phyloP scores from a whole-genome alignment of 768 basidiomycete species.

The Termitomyces sp. region DNA sequence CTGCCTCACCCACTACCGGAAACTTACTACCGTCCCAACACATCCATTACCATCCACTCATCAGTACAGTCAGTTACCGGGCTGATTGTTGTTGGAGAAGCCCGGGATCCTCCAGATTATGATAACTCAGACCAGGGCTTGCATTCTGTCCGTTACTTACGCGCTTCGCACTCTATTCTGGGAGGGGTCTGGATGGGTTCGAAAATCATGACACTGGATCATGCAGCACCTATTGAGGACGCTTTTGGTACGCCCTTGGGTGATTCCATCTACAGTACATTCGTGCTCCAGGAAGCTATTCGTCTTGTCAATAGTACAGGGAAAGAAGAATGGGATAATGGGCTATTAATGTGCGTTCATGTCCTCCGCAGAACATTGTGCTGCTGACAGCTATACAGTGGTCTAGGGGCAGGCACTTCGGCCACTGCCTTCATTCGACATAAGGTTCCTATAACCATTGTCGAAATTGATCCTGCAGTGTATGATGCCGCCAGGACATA shows the following conservation, averaged over 20 bases:
- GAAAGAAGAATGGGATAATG: conserved; percentile 39
- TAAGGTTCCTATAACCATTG: conserved; percentile 66
- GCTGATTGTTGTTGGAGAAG: conserved; percentile 77
- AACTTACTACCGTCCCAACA: conserved; percentile 46
- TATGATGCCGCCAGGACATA: conserved; percentile 75
- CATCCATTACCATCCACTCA: conserved; percentile 62
- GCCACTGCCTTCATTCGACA: conserved; percentile 71
- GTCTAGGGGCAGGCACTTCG: conserved; percentile 82
- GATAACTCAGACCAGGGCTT: conserved; percentile 27
- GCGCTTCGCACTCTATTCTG: conserved; percentile 60
- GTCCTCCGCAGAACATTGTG: not conserved
- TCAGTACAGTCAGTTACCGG: conserved; percentile 73
- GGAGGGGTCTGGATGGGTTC: conserved; percentile 78
- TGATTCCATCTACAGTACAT: conserved; percentile 80
- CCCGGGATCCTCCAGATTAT: conserved; percentile 33
- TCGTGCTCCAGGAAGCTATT: conserved; percentile 82
- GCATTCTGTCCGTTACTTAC: conserved; percentile 55
- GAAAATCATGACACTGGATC: conserved; percentile 37
- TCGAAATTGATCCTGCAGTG: conserved; percentile 93
- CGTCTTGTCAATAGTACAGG: conserved; percentile 57
- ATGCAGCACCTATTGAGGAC: conserved; percentile 40
- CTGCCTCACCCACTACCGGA: conserved; percentile 48
- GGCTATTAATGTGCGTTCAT: conserved; percentile 64
- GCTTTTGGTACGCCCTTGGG: conserved; percentile 51
- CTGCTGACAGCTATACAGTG: conserved; percentile 42